Percentiles rank a stretch among this genome's conserved stretches.
phyloP scores from a whole-genome alignment of 805 yeast genomes.

The Debaryomyces hansenii region DNA sequence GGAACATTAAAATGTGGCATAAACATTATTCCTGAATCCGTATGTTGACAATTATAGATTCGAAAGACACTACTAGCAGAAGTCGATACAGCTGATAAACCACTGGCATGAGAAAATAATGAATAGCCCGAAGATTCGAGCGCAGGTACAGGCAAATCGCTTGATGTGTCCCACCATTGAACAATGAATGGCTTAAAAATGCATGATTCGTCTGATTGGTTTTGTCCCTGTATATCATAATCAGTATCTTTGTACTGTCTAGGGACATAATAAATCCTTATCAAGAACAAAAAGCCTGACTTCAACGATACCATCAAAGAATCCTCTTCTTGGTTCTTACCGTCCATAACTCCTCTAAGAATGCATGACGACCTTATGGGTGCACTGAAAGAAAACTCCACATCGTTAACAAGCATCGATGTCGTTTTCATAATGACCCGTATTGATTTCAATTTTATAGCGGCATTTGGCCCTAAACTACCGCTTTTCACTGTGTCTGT shows the following conservation, averaged over 20 bases:
- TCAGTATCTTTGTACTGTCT: conserved; percentile 25
- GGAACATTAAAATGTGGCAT: conserved; percentile 38
- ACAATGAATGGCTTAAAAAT: conserved; percentile 45
- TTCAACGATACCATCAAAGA: conserved; percentile 37
- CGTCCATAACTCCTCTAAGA: conserved; percentile 20
- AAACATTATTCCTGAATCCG: conserved; percentile 38
- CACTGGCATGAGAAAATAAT: conserved; percentile 36
- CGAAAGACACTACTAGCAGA: conserved; percentile 37
- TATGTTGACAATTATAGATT: conserved; percentile 34
- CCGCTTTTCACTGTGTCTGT: conserved; percentile 4
- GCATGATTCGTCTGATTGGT: conserved; percentile 12
- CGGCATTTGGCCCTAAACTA: neutral
- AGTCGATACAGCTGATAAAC: conserved; percentile 38
- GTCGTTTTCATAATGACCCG: conserved; percentile 30
- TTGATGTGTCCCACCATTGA: conserved; percentile 48
- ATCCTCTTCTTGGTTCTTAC: conserved; percentile 29
- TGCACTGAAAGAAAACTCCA: conserved; percentile 30
- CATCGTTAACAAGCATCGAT: conserved; percentile 30
- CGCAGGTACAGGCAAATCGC: conserved; percentile 10
- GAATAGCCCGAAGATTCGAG: conserved; percentile 25
- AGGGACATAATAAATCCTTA: conserved; percentile 40
- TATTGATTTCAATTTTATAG: conserved; percentile 8
- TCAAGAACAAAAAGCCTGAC: conserved; percentile 41
- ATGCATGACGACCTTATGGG: conserved; percentile 32
- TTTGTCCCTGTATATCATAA: conserved; percentile 8